Evolutionary conservation across 768 basidiomycete species (phyloP).

Genomic region (Mrakia frigida): DNA sequence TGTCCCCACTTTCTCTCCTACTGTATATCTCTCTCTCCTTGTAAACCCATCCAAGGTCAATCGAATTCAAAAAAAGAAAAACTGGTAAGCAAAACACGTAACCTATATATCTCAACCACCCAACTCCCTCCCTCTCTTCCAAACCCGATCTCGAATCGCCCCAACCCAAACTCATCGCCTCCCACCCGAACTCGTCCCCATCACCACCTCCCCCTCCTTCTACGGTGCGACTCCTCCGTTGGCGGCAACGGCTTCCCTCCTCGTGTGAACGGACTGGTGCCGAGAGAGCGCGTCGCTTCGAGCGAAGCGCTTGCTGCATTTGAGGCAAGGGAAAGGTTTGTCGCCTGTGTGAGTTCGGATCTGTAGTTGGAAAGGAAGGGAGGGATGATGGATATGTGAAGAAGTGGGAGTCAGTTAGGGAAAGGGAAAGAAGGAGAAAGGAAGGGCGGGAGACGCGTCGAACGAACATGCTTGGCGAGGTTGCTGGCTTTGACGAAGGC

Average conservation of each 20-base stretch:
- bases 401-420: neutral
- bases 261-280: slow-evolving; percentile 42
- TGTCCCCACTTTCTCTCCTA: too few relatives aligned
- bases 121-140: neutral
- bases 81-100: too few relatives aligned
- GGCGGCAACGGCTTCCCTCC: slow-evolving; percentile 15
- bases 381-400: slow-evolving; percentile 4
- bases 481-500: slow-evolving; percentile 92
- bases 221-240: neutral
- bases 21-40: too few relatives aligned
- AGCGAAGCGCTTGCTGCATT: slow-evolving; percentile 78
- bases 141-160: too few relatives aligned
- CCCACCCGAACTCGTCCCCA: neutral
- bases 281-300: slow-evolving; percentile 48
- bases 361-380: slow-evolving; percentile 1
- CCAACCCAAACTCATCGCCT: neutral
- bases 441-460: neutral
- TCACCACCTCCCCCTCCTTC: neutral
- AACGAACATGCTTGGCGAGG: slow-evolving; percentile 79
- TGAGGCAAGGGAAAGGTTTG: slow-evolving; percentile 71
- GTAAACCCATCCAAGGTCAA: too few relatives aligned
- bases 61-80: too few relatives aligned
- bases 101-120: neutral
- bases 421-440: slow-evolving; percentile 10
- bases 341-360: slow-evolving; percentile 77